Evolutionary conservation across 2,329 filamentous ascomycete genomes (phyloP).

Genomic region (Tolypocladium sp.): DNA sequence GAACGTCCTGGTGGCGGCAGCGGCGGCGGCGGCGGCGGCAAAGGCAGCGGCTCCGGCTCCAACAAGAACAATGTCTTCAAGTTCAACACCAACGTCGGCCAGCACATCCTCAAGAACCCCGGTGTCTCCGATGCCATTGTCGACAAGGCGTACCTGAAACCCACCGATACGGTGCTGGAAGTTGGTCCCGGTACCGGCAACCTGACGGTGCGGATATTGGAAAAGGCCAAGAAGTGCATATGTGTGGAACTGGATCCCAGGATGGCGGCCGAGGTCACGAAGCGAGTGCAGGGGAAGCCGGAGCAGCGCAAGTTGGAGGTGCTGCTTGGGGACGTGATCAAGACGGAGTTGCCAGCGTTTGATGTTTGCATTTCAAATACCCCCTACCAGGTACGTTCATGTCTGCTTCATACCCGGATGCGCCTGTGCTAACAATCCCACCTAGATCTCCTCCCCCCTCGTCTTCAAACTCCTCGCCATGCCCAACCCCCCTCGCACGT

Average conservation of each 20-base stretch:
- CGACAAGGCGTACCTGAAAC: constrained; percentile 77
- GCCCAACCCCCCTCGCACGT: constrained; percentile 70
- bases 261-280: constrained; percentile 93
- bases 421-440: neutral
- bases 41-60: constrained; percentile 9
- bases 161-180: constrained; percentile 84
- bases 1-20: constrained; percentile 23
- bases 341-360: constrained; percentile 67
- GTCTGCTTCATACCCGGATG: too few species aligned
- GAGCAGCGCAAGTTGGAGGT: constrained; percentile 79
- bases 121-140: constrained; percentile 66
- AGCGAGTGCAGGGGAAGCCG: constrained; percentile 84
- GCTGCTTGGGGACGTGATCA: constrained; percentile 79
- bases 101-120: constrained; percentile 88
- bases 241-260: constrained; percentile 90
- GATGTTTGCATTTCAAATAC: constrained; percentile 71
- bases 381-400: constrained; percentile 47
- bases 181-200: constrained; percentile 87
- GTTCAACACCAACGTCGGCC: constrained; percentile 84
- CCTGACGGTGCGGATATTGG: constrained; percentile 79
- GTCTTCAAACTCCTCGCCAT: constrained; percentile 84
- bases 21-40: constrained; percentile 9
- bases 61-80: constrained; percentile 82
- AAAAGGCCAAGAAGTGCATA: constrained; percentile 72
- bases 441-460: constrained; percentile 76